Conservation (phyloP, 2,329 filamentous ascomycete genomes). For the Trichoderma guizhouense region DNA sequence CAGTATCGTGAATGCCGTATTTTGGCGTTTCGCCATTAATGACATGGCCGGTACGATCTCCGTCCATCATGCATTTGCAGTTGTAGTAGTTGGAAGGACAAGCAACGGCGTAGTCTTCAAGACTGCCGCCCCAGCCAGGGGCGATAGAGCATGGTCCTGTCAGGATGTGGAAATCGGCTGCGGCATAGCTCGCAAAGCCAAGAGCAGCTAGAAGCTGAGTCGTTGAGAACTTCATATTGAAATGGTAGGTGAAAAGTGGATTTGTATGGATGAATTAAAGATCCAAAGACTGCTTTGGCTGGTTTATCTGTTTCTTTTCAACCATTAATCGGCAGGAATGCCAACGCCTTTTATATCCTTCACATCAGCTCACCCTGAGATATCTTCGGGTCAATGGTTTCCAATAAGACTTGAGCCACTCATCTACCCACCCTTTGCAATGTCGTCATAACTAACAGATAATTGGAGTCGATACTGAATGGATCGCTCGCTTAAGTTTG, state of each 20-base stretch:
- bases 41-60: background rate
- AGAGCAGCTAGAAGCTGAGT: background rate
- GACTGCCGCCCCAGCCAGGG: background rate
- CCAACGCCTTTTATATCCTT: background rate
- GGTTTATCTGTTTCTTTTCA: background rate
- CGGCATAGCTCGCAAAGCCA: background rate
- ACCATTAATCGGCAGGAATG: background rate
- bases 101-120: background rate
- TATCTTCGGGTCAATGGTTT: background rate
- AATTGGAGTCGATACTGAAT: background rate
- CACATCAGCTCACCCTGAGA: background rate
- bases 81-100: conserved; percentile 5
- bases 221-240: background rate
- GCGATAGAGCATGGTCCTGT: conserved; percentile 2
- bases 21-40: background rate
- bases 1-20: background rate
- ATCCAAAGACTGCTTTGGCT: background rate
- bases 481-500: background rate
- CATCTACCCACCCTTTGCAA: background rate
- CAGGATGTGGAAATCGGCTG: background rate
- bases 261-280: background rate
- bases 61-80: background rate
- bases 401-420: background rate
- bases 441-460: background rate
- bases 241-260: too few relatives aligned